Evolutionary conservation across 169 alveolate genomes (phyloP).

Genomic region (Cyclospora cayetanensis): DNA sequence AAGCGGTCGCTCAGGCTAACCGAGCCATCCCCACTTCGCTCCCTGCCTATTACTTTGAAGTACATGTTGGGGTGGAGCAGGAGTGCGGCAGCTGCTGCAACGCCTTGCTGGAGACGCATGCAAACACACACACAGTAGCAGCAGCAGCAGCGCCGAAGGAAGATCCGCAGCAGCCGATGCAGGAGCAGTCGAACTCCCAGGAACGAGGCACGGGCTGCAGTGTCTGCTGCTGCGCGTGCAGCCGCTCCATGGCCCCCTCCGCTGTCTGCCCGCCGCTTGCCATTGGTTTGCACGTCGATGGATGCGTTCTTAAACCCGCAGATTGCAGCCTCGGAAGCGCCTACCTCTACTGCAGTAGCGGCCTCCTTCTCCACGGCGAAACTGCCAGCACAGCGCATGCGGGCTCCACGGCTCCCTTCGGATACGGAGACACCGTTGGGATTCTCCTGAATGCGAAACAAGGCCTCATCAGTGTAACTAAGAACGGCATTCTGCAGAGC

Average conservation of each 20-base stretch:
- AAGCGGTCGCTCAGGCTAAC: slow-evolving; percentile 63
- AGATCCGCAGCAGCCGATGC: neutral
- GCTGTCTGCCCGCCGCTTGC: slow-evolving; percentile 25
- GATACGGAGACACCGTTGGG: slow-evolving; percentile 75
- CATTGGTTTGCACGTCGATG: slow-evolving; percentile 75
- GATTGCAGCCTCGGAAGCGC: slow-evolving; percentile 73
- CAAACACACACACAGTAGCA: neutral
- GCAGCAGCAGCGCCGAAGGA: neutral
- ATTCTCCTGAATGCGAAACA: slow-evolving; percentile 65
- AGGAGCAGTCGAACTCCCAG: neutral
- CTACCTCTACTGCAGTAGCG: slow-evolving; percentile 74
- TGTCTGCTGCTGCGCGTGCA: too few relatives aligned
- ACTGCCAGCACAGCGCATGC: slow-evolving; percentile 37
- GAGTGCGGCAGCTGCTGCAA: slow-evolving; percentile 31
- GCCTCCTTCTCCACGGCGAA: slow-evolving; percentile 60
- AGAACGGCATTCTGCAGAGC: slow-evolving; percentile 69
- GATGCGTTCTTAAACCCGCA: slow-evolving; percentile 49
- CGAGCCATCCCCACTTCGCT: slow-evolving; percentile 63
- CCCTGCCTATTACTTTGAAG: slow-evolving; percentile 75
- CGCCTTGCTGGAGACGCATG: slow-evolving; percentile 52
- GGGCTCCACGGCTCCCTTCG: slow-evolving; percentile 69
- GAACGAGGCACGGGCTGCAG: neutral
- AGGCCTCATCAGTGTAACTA: slow-evolving; percentile 65
- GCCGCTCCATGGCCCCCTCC: neutral
- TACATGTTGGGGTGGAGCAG: slow-evolving; percentile 18